Evolutionary conservation across 225 moss, liverwort and hornwort genomes (phyloP).

Genomic region (Sphagnum tenellum): DNA sequence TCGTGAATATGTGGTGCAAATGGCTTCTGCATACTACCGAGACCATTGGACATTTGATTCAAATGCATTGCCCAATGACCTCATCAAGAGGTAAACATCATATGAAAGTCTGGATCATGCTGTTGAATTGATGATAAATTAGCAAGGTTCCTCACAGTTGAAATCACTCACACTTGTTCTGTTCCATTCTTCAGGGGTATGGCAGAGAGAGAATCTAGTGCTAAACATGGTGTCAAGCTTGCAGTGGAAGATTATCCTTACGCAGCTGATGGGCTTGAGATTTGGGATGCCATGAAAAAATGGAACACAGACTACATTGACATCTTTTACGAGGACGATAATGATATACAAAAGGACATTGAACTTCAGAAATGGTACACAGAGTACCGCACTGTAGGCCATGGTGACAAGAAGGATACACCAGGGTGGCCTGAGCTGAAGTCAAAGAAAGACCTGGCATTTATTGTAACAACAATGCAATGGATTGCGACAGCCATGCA

Average conservation of each 20-base stretch:
- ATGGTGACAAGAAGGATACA: constrained; percentile 36
- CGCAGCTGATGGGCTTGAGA: constrained; percentile 48
- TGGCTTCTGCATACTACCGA: not conserved
- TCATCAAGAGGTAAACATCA: constrained; percentile 3
- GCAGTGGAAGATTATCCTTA: constrained; percentile 63
- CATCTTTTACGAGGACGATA: constrained; percentile 35
- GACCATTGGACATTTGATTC: constrained; percentile 2
- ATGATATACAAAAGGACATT: constrained; percentile 14
- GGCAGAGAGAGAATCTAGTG: constrained; percentile 30
- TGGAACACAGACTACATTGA: constrained; percentile 40
- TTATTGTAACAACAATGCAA: constrained; percentile 30
- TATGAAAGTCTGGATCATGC: not conserved
- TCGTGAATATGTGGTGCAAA: not conserved
- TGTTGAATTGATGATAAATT: not conserved
- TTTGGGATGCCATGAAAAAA: constrained; percentile 18
- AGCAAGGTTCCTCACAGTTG: not conserved
- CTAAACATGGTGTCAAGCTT: constrained; percentile 41
- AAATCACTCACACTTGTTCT: not conserved
- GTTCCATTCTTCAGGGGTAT: constrained; percentile 33
- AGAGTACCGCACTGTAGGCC: constrained; percentile 30
- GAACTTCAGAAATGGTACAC: constrained; percentile 56
- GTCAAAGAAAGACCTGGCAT: constrained; percentile 14
- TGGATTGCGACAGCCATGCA: constrained; percentile 57
- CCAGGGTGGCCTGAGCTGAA: constrained; percentile 37
- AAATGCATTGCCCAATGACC: constrained; percentile 1